Conservation (phyloP, 768 basidiomycete species). For the Candolleomyces aberdarensis region DNA sequence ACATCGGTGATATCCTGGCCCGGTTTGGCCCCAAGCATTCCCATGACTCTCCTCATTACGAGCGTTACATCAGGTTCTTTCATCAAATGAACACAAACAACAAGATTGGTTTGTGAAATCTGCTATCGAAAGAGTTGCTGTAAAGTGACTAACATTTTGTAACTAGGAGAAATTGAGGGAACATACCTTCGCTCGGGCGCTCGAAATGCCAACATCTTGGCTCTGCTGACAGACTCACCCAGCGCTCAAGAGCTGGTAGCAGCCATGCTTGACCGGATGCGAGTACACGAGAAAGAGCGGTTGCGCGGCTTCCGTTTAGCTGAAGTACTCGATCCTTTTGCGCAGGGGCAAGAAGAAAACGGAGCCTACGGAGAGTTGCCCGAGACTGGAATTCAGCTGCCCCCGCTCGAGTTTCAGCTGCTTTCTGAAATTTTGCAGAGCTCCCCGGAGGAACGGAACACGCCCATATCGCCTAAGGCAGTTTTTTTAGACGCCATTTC, state of each 20-base stretch:
- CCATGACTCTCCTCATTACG: too few relatives aligned
- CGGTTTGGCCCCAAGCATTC: too few relatives aligned
- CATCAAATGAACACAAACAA: not conserved
- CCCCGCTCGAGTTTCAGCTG: not conserved
- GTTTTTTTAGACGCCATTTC: not conserved
- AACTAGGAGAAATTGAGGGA: not conserved
- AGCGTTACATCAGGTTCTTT: too few relatives aligned
- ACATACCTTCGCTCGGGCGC: not conserved
- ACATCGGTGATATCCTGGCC: too few relatives aligned
- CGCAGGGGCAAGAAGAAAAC: not conserved
- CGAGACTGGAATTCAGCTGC: not conserved
- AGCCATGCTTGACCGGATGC: not conserved
- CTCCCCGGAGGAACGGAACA: not conserved
- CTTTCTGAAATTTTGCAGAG: not conserved
- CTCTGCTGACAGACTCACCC: not conserved
- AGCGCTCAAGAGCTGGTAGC: not conserved
- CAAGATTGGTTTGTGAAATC: not conserved
- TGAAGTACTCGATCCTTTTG: not conserved
- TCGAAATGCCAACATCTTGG: not conserved
- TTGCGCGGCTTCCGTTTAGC: not conserved
- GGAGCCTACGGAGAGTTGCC: too few relatives aligned
- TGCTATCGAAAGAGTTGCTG: not conserved
- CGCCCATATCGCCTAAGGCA: not conserved
- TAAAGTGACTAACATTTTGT: not conserved
- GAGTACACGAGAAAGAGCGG: not conserved